phyloP scores from a whole-genome alignment of 1,284 basidiomycete genomes.

The Mycosarcoma maydis region DNA sequence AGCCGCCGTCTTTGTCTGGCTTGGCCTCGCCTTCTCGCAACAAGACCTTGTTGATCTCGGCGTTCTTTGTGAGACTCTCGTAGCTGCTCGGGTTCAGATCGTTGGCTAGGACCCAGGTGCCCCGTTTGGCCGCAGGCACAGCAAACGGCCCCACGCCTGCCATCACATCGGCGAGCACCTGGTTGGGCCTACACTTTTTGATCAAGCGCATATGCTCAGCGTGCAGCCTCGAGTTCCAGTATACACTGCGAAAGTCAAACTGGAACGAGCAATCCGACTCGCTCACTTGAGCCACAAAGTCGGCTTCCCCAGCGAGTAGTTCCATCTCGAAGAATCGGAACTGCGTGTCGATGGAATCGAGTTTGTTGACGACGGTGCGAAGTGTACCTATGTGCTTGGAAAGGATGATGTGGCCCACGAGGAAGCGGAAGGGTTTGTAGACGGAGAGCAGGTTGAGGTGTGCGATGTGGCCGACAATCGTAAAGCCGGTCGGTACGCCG shows the following conservation, averaged over 20 bases:
- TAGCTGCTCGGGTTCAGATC: slow-evolving; percentile 91
- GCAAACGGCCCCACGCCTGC: slow-evolving; percentile 98
- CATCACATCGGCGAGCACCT: slow-evolving; percentile 89
- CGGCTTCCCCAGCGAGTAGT: slow-evolving; percentile 85
- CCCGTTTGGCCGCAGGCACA: slow-evolving; percentile 88
- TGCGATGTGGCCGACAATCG: slow-evolving; percentile 85
- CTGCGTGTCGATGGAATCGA: slow-evolving; percentile 83
- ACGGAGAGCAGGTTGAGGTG: slow-evolving; percentile 91
- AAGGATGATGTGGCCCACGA: slow-evolving; percentile 86
- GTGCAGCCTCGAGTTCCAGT: slow-evolving; percentile 96
- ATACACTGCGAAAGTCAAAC: slow-evolving; percentile 94
- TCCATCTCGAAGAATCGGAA: slow-evolving; percentile 99
- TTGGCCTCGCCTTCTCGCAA: background rate
- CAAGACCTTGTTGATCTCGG: slow-evolving; percentile 49
- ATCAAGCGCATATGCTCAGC: slow-evolving; percentile 90
- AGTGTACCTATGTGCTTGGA: slow-evolving; percentile 73
- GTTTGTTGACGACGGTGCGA: slow-evolving; percentile 93
- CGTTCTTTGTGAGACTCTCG: slow-evolving; percentile 73
- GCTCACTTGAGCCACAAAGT: slow-evolving; percentile 75
- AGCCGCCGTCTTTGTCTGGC: slow-evolving; percentile 21
- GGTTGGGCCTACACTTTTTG: slow-evolving; percentile 72
- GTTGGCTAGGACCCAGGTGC: slow-evolving; percentile 80
- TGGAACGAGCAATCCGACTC: slow-evolving; percentile 81
- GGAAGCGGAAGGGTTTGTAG: slow-evolving; percentile 87
- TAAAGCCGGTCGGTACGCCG: slow-evolving; percentile 85